Base-by-base conservation (phyloP, 495 filamentous ascomycete species). In the Ascobolus immersus region DNA sequence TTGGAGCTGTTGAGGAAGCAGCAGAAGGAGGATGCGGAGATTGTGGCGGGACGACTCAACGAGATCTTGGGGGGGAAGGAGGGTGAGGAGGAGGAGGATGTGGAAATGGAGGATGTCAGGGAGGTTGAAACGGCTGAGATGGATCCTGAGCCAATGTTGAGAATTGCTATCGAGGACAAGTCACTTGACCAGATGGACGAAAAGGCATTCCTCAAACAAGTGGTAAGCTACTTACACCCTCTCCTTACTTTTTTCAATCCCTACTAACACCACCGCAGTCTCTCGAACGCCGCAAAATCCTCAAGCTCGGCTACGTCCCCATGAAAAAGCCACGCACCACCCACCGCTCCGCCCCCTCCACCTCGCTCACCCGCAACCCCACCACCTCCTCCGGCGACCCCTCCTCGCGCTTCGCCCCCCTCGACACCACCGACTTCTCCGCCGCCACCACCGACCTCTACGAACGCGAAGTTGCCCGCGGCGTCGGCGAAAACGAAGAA, bases 401-500 rank as follows among this genome's bases (percentile, higher is more conserved):
- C 4, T 61, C 65, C 0, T 65, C 74, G 21, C 66, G 80, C 36
- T 90, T 90, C 45, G 71, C 82, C 2, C 53, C 71, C 4, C 58
- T 68, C 17, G 64, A 64, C 10, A 76, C 77, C 39, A 79, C 84
- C 39, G 80, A 92, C 49, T 90, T 82, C 44, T 89, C 81, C 0
- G 74, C 81, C 41, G 80, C 81, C 3, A 86, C 81, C 18, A 90
- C 74, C 48, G 79, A 80, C 7, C 51, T 93, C 3, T 94, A 91
- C 41, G 81, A 94, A 44, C 65, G 80, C 32, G 86, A 99, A 50
- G 71, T 92, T 27, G 84, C 89, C 7, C 76, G 79, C 38, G 89
- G 84, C 0, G 67, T 99, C 4, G 66, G 70, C 39, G 86, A 93
- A 42, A 80, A 86, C 43, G 86, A 99, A 47, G 86, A 94, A 52